Evolutionary conservation across 116 monocot species (phyloP).

Genomic region (Papilionanthe hybrid): DNA sequence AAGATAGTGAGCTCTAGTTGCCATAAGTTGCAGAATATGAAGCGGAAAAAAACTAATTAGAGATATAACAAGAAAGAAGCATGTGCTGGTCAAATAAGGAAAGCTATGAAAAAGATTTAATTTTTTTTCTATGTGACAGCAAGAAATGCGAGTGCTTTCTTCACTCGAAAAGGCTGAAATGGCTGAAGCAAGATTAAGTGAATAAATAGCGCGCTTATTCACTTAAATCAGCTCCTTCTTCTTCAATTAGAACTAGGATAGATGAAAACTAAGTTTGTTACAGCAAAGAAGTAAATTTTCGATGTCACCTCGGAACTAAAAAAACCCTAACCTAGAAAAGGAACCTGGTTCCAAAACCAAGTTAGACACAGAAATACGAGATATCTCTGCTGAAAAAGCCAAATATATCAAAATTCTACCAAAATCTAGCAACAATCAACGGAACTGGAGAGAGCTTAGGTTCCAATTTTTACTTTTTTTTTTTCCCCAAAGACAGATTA

Average conservation of each 20-base stretch:
- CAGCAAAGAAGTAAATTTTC: neutral
- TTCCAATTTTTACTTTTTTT: too few species aligned
- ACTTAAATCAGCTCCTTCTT: too few species aligned
- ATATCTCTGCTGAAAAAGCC: neutral
- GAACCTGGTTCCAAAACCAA: too few species aligned
- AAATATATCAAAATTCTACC: neutral
- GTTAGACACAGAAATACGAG: neutral
- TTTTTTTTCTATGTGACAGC: neutral
- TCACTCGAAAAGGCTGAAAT: neutral
- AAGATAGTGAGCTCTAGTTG: neutral
- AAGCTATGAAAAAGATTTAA: neutral
- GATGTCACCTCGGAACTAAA: neutral
- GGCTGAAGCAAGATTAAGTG: neutral
- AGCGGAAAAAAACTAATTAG: neutral
- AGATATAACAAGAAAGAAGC: neutral
- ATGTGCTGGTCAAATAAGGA: neutral
- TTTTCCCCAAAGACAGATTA: too few species aligned
- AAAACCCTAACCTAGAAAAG: too few species aligned
- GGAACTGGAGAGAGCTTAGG: neutral
- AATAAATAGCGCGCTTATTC: neutral
- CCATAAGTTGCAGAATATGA: neutral
- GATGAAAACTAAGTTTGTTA: too few species aligned
- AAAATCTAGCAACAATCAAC: neutral
- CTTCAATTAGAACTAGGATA: neutral
- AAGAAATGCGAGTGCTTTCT: neutral